Evolutionary conservation across 148 eudicot species (phyloP), one percentile per base, ranked within the genome.

Genomic region (Persicaria tinctoria): DNA sequence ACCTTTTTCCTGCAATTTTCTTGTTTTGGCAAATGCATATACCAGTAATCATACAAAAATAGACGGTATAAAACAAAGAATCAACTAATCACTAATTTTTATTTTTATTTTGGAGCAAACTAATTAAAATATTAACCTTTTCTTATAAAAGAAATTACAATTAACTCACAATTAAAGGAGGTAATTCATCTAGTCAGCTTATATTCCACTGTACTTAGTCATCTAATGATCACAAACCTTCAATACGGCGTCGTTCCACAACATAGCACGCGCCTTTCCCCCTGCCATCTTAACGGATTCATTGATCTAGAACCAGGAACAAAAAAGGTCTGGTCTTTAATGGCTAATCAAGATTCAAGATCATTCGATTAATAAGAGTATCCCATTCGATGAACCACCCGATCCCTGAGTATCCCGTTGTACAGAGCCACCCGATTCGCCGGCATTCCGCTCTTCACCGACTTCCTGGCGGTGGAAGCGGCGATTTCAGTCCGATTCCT

Each of bases 381-480:
- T 46, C 86, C 84, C 3, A 76, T 23, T 41, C 91, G 87, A 46
- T 83, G 91, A 77, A 82, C 71, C 47, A 85, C 83, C 71, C 94
- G 89, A 78, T 89, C 92, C 51, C 87, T 85, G 18, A 91, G 85
- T 46, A 93, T 88, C 13, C 93, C 93, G 68, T 88, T 82, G 83
- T 93, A 93, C 70, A 91, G 88, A 5, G 89, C 97, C 76, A 75
- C 78, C 60, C 92, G 77, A 78, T 93, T 91, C 50, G 85, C 89
- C 46, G 92, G 90, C 87, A 93, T 88, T 79, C 78, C 79, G 18
- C 77, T 8, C 38, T 16, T 70, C 55, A 46, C 46, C 44, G 11
- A 44, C 78, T 44, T 32, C 48, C 32, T 27, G 75, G n/a, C 7
- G 53, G 53, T 14, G 16, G 38, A 13, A n/a, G 13, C 5, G 14